These are phyloP conservation scores for Cutaneotrichosporon dermatis DNA, from an alignment of 1,284 basidiomycete genomes.

Conservation along the genomic window DNA sequence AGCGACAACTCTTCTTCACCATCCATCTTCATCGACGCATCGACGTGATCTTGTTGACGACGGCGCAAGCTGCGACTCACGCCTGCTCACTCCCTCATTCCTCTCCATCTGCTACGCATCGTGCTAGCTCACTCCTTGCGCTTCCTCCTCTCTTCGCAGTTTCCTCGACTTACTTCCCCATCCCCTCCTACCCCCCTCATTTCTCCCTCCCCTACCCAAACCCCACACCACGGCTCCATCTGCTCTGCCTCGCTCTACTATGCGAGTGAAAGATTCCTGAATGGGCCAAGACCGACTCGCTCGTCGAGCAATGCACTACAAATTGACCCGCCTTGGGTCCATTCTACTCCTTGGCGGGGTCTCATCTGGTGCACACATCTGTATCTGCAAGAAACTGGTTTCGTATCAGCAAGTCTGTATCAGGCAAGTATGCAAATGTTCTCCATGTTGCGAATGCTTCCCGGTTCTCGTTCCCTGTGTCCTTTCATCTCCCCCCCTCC, in stretches of 20 bases:
- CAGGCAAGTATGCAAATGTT: not conserved
- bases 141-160: not conserved
- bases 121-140: too few relatives aligned
- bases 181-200: not conserved
- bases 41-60: not conserved
- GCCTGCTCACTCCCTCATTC: not conserved
- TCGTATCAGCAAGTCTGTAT: not conserved
- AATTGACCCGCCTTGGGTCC: slow-evolving; percentile 23
- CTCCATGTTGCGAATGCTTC: too few relatives aligned
- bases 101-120: not conserved
- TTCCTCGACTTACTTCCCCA: not conserved
- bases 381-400: not conserved
- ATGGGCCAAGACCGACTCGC: slow-evolving; percentile 38
- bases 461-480: too few relatives aligned
- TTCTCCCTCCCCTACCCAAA: not conserved
- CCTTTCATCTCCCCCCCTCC: slow-evolving; percentile 18
- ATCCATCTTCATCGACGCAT: too few relatives aligned
- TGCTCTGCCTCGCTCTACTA: slow-evolving; percentile 36
- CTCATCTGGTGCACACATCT: slow-evolving; percentile 23
- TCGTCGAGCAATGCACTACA: slow-evolving; percentile 4
- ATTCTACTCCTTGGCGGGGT: slow-evolving; percentile 21
- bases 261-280: slow-evolving; percentile 42
- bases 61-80: not conserved
- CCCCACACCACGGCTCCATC: slow-evolving; percentile 33
- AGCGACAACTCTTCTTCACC: too few relatives aligned